Evolutionary conservation across 805 yeast genomes (phyloP), one percentile per base, ranked within the genome.

Genomic region (Candida schatavii): DNA sequence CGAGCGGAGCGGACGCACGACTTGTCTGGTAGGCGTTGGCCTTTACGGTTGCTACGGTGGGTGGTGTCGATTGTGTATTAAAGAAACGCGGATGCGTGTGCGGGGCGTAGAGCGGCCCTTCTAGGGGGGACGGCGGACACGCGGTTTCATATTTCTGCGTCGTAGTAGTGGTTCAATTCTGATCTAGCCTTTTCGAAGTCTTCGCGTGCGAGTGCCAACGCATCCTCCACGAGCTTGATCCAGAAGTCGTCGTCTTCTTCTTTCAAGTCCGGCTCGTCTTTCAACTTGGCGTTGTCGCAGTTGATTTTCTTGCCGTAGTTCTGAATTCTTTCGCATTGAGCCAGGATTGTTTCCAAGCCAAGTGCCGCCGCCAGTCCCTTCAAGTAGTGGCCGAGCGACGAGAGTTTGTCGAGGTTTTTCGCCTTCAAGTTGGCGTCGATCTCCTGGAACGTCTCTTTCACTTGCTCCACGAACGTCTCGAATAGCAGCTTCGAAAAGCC

Each of bases 311-410:
- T 77, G 18, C 96, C 98, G 49, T 87, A 80, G 59, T 90, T 90
- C 63, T 93, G 99, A 47, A 93, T 90, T 49, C 90, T 73, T 62
- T 90, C 99, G 65, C 99, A 93, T 52, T 89, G 85, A 56, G 80
- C 77, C 44, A 89, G 89, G 38, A 93, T 86, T 46, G 81, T 80
- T 35, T 77, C 78, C 43, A 93, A 72, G 2, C 99, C 99, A 44
- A 93, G 69, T 0, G 97, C 91, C 2, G 97, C 96, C 1, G 97
- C 95, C 10, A 95, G 84, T 35, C 99, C 99, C 60, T 93, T 93
- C 43, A 93, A 72, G 57, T 88, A 93, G 61, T 93, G 99, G 11
- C 99, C 99, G 52, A 85, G 67, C 11, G 81, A 72, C 17, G 90
- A 83, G 42, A 93, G 66, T 46, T 80, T 72, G 30, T 68, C 74